These are phyloP conservation scores for Phaeomoniella chlamydospora DNA, from an alignment of 2,329 filamentous ascomycete genomes.

Conservation along the genomic window DNA sequence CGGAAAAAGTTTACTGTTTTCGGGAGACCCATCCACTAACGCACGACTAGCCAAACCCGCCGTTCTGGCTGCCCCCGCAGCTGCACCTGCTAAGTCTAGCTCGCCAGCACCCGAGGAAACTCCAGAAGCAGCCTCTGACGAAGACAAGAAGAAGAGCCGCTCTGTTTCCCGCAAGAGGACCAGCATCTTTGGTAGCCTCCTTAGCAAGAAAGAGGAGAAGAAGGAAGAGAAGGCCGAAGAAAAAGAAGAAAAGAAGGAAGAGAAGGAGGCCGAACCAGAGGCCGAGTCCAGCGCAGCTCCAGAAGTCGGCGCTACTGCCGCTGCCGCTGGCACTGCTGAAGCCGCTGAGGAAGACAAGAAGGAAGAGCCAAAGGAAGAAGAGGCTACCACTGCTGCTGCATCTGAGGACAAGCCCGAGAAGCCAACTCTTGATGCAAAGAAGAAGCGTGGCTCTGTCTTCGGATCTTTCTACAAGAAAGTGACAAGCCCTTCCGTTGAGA, in stretches of 20 bases:
- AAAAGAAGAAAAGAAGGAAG: conserved; percentile 20
- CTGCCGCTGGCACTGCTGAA: conserved; percentile 20
- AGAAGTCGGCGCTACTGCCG: conserved; percentile 18
- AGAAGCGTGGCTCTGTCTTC: conserved; percentile 77
- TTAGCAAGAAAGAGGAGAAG: conserved; percentile 45
- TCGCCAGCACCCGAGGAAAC: conserved; percentile 19
- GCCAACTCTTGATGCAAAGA: conserved; percentile 42
- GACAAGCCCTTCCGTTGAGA: conserved; percentile 27
- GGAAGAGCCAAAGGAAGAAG: conserved; percentile 25
- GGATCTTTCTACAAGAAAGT: conserved; percentile 55
- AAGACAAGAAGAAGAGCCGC: conserved; percentile 35
- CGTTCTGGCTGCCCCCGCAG: conserved; percentile 19
- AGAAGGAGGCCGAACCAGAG: conserved; percentile 14
- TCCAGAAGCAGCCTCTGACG: conserved; percentile 7
- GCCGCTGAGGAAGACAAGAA: conserved; percentile 38
- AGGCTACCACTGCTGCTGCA: conserved; percentile 21
- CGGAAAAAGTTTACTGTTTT: conserved; percentile 15
- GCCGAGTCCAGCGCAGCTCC: conserved; percentile 21
- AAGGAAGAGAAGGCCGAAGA: conserved; percentile 30
- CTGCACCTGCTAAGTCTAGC: conserved; percentile 16
- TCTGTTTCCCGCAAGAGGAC: conserved; percentile 45
- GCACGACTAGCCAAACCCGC: conserved; percentile 25
- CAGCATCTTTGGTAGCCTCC: conserved; percentile 42
- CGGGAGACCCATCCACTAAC: conserved; percentile 9
- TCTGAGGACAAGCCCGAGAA: conserved; percentile 28